Conservation (phyloP, 495 filamentous ascomycete genomes). For the Aspergillus wentii region DNA sequence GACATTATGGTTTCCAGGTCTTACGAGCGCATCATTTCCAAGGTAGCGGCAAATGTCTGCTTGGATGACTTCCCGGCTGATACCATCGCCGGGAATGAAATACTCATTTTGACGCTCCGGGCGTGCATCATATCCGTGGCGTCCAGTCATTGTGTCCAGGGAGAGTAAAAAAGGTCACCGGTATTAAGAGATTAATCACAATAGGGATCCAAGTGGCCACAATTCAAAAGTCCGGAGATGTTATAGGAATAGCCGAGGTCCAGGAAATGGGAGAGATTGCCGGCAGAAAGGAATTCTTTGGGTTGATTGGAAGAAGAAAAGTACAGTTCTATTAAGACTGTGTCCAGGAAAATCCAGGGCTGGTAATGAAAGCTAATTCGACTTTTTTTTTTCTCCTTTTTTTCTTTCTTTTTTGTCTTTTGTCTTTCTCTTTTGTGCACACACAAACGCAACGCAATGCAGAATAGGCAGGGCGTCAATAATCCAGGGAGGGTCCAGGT, state of each 20-base stretch:
- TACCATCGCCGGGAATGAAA: slow-evolving; percentile 84
- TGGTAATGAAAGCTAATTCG: slow-evolving; percentile 18
- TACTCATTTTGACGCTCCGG: slow-evolving; percentile 69
- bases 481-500: too few species aligned
- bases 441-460: too few species aligned
- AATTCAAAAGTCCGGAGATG: slow-evolving; percentile 6
- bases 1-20: slow-evolving; percentile 80
- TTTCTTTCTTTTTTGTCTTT: slow-evolving; percentile 4
- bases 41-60: slow-evolving; percentile 93
- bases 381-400: slow-evolving; percentile 8
- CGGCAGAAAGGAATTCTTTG: slow-evolving; percentile 7
- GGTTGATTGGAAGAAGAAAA: slow-evolving; percentile 13
- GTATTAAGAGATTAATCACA: slow-evolving; percentile 26
- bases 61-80: slow-evolving; percentile 89
- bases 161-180: slow-evolving; percentile 17
- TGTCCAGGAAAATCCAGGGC: slow-evolving; percentile 19
- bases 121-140: slow-evolving; percentile 33
- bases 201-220: slow-evolving; percentile 33
- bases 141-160: slow-evolving; percentile 43
- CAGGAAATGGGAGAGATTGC: slow-evolving; percentile 11
- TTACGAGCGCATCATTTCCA: slow-evolving; percentile 84
- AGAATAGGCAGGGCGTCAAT: too few species aligned
- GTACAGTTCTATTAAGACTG: slow-evolving; percentile 18
- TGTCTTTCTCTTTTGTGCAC: slow-evolving; percentile 6
- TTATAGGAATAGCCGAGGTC: slow-evolving; percentile 16